phyloP scores from a whole-genome alignment of 2,329 filamentous ascomycete species.

The Lecanicillium sp. region DNA sequence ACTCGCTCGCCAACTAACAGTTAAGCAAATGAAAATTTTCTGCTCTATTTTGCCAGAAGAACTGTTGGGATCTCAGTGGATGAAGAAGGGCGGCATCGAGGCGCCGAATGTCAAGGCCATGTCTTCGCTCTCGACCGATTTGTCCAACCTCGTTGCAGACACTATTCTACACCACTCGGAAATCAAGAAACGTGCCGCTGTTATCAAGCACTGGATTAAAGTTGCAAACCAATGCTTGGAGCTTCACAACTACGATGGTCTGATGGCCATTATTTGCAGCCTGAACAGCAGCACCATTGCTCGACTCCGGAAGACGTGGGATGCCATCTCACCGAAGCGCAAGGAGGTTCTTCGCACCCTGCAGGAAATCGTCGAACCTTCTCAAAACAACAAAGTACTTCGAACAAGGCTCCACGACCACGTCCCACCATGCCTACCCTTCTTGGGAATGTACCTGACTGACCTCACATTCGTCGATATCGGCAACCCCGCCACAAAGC shows the following conservation, averaged over 20 bases:
- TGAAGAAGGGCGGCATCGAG: constrained; percentile 70
- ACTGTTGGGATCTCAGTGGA: constrained; percentile 87
- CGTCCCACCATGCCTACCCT: constrained; percentile 86
- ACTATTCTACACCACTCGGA: constrained; percentile 85
- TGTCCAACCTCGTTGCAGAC: constrained; percentile 88
- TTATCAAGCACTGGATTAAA: constrained; percentile 99
- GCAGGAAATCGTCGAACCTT: constrained; percentile 77
- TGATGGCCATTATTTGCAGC: constrained; percentile 96
- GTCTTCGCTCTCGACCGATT: constrained; percentile 83
- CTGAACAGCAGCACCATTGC: constrained; percentile 87
- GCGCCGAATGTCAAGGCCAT: constrained; percentile 90
- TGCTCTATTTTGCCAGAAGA: constrained; percentile 89
- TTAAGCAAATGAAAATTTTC: constrained; percentile 87
- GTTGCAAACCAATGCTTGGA: constrained; percentile 79
- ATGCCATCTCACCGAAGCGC: constrained; percentile 73
- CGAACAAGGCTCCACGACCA: constrained; percentile 77
- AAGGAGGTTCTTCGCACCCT: constrained; percentile 71
- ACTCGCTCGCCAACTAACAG: constrained; percentile 81
- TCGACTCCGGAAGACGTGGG: constrained; percentile 87
- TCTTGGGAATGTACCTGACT: constrained; percentile 92
- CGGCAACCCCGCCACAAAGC: constrained; percentile 80
- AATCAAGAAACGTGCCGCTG: constrained; percentile 78
- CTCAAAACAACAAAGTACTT: constrained; percentile 83
- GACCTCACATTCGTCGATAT: constrained; percentile 93
- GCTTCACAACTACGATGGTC: constrained; percentile 88